A percentile compares a stretch with the other conserved stretches of the same genome.
These are phyloP conservation scores for Schoenoplectus tabernaemontani DNA, from an alignment of 202 grass and related monocot species.

Conservation along the genomic window DNA sequence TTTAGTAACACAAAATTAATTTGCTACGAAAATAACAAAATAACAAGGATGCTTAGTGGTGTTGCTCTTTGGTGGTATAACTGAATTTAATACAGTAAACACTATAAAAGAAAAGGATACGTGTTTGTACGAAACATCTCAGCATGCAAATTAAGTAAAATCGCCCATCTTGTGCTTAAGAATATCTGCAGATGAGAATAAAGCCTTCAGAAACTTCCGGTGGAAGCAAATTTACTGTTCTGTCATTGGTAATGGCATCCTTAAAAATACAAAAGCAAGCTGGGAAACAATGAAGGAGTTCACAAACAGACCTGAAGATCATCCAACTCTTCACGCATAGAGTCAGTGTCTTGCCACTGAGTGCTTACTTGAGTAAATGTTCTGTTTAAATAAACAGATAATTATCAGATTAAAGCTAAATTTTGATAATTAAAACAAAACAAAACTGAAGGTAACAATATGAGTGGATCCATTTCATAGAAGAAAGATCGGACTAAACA, in stretches of 20 bases:
- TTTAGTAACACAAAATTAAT: background rate
- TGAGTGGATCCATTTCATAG: background rate
- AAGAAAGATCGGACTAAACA: constrained; percentile 1
- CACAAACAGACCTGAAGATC: constrained; percentile 71
- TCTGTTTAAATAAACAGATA: constrained; percentile 48
- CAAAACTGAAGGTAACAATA: background rate
- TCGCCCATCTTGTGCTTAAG: constrained; percentile 98
- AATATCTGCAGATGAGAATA: constrained; percentile 70
- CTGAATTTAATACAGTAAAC: background rate
- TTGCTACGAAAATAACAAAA: background rate
- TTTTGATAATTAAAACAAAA: background rate
- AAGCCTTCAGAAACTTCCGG: constrained; percentile 8
- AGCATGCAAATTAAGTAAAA: constrained; percentile 95
- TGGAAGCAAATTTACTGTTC: constrained; percentile 6
- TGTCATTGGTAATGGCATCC: background rate
- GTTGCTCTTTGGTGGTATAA: background rate
- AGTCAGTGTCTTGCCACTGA: constrained; percentile 97
- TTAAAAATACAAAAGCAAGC: constrained; percentile 22
- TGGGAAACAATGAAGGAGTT: constrained; percentile 25
- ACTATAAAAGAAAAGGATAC: constrained; percentile 51
- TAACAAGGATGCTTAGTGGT: background rate
- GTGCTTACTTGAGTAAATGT: constrained; percentile 99
- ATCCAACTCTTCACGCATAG: constrained; percentile 97
- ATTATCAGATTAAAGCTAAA: constrained; percentile 9
- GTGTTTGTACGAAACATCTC: constrained; percentile 99